Base-by-base conservation (phyloP, 1,139 yeast genomes). In the Saccharomyces hybrid region DNA sequence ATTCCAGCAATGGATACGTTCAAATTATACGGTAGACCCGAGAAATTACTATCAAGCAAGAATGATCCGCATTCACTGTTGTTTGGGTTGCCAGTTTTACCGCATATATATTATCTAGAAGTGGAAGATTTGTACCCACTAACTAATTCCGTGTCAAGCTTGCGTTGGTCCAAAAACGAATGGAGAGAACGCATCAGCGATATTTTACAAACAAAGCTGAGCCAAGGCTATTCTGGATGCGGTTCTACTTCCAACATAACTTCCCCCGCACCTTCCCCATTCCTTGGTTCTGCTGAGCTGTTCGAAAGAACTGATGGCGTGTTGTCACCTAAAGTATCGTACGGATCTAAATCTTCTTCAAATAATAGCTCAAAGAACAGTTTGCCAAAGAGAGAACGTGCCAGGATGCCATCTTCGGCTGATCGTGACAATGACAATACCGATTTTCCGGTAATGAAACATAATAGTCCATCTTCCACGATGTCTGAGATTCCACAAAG, bases 61-160 rank as follows among this genome's bases (percentile, higher is more conserved):
- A 75, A 80, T 27, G 97, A 91, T 68, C 75, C 83, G 46, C 79
- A 83, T 28, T 88, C 97, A 5, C 74, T 93, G 56, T 76, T 93
- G 56, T 93, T 90, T 73, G 98, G 95, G 2, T 79, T 93, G 67
- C 99, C 99, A 0, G 88, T 93, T 2, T 76, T 91, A 59, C 98
- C 98, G 0, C 81, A 81, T 60, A 88, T 89, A 16, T 95, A 91
- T 69, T 93, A 91, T 70, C 75, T 91, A 44, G 83, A 82, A 55
- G 76, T 81, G 3, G 76, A 78, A 27, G 91, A 85, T 59, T 63
- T 83, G 38, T 62, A 75, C 41, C 68, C 75, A 57, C 64, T 82
- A 28, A 70, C 78, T 0, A 69, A 75, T 34, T 69, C 76, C 8
- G 28, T 69, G 0, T 58, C 71, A 1, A 72, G 79, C 46, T 66